Conservation (phyloP, 2,329 filamentous ascomycete genomes). For the Monosporascus sp. region DNA sequence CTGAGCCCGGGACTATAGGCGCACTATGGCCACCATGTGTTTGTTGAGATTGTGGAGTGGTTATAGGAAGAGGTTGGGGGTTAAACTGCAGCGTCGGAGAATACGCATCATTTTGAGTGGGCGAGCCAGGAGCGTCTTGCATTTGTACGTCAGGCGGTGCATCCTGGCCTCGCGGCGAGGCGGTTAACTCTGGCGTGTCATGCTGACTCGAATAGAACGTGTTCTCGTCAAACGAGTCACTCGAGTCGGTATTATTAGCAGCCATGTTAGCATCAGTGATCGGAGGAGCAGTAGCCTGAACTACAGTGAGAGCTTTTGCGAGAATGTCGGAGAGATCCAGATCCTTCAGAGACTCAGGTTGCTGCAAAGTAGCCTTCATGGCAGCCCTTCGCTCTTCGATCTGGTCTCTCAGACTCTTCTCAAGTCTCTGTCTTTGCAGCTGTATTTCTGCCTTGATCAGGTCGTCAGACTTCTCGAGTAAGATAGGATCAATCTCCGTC, state of each 20-base stretch:
- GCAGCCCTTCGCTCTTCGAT: constrained; percentile 55
- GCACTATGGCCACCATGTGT: constrained; percentile 7
- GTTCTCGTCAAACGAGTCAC: constrained; percentile 86
- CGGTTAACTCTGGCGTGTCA: constrained; percentile 62
- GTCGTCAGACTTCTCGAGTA: constrained; percentile 81
- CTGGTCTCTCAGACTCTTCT: constrained; percentile 72
- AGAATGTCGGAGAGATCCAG: constrained; percentile 71
- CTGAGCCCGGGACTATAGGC: constrained; percentile 10
- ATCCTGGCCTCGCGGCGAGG: constrained; percentile 45
- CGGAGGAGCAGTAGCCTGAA: constrained; percentile 61
- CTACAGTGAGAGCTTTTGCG: constrained; percentile 63
- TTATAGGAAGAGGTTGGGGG: constrained; percentile 7
- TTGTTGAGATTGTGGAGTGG: constrained; percentile 5
- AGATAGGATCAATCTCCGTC: constrained; percentile 73
- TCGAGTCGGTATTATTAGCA: constrained; percentile 57
- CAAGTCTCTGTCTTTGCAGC: constrained; percentile 74
- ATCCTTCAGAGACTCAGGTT: constrained; percentile 51
- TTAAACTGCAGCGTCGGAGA: constrained; percentile 9
- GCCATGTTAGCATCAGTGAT: constrained; percentile 49
- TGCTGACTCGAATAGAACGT: constrained; percentile 95
- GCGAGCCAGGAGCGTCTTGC: constrained; percentile 31
- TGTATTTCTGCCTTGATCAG: constrained; percentile 77
- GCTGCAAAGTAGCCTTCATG: constrained; percentile 36
- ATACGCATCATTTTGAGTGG: constrained; percentile 26
- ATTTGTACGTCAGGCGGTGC: constrained; percentile 34